phyloP scores from a whole-genome alignment of 306 rosid genomes.

The Castanea crenata region DNA sequence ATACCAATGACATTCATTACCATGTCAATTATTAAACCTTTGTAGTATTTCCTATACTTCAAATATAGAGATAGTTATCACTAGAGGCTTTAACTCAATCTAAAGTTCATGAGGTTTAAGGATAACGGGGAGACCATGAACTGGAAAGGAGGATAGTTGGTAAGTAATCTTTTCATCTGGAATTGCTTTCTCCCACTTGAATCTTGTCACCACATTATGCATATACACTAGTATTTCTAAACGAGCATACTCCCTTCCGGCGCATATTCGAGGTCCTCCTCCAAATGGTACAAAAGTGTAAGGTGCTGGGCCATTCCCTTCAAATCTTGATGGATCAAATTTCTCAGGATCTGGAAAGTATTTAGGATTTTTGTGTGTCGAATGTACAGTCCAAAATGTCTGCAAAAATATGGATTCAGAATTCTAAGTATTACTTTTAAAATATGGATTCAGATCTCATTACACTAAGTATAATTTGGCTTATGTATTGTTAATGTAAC shows the following conservation, averaged over 20 bases:
- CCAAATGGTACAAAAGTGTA: conserved; percentile 39
- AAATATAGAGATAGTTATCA: no score
- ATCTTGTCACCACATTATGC: conserved; percentile 32
- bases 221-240: conserved; percentile 33
- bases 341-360: conserved; percentile 33
- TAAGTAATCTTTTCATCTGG: conserved; percentile 29
- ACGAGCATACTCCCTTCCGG: conserved; percentile 30
- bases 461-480: no score
- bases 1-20: no score
- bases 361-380: conserved; percentile 27
- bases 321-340: conserved; percentile 50
- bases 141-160: conserved; percentile 15
- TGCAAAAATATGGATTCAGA: neutral
- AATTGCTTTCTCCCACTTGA: conserved; percentile 30
- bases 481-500: neutral
- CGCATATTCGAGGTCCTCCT: conserved; percentile 38
- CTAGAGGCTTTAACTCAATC: no score
- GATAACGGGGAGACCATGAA: conserved; percentile 29
- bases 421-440: no score
- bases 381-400: conserved; percentile 38
- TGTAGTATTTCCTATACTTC: no score
- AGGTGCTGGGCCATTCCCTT: conserved; percentile 31
- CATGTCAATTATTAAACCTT: no score
- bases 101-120: conserved; percentile 1
- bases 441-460: no score